These are phyloP conservation scores for Vitis hybrid DNA, from an alignment of 177 flowering plant species.

Conservation along the genomic window DNA sequence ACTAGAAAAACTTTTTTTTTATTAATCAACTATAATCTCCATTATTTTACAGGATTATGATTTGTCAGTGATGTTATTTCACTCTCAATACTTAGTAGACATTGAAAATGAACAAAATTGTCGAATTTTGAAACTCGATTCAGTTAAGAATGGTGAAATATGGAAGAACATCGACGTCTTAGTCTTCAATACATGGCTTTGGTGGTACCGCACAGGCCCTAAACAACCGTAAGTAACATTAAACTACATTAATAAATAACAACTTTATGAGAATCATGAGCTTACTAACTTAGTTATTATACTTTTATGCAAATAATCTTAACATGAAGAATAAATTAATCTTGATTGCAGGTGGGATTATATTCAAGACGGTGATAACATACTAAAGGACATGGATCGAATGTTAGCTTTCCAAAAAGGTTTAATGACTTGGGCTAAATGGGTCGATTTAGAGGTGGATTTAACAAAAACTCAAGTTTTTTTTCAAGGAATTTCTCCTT, in stretches of 20 bases:
- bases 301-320: no score
- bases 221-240: conserved; percentile 40
- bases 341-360: conserved; percentile 52
- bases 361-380: conserved; percentile 32
- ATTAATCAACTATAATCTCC: no score
- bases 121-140: conserved; percentile 49
- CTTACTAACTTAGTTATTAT: no score
- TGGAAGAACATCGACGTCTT: conserved; percentile 50
- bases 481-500: conserved; percentile 63
- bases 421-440: conserved; percentile 53
- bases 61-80: conserved; percentile 35
- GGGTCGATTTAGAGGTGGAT: conserved; percentile 49
- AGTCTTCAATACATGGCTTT: conserved; percentile 60
- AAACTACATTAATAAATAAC: no score
- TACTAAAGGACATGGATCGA: conserved; percentile 50
- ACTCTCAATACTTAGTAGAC: conserved; percentile 43
- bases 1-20: background rate
- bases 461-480: conserved; percentile 36
- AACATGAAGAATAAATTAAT: no score
- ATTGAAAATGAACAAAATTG: conserved; percentile 34
- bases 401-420: conserved; percentile 47
- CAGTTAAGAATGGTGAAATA: conserved; percentile 32
- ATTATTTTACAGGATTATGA: conserved; percentile 44
- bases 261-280: no score
- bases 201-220: conserved; percentile 53